Evolutionary conservation across 352 stramenopile species (phyloP).

Genomic region (Phytophthora europaea): DNA sequence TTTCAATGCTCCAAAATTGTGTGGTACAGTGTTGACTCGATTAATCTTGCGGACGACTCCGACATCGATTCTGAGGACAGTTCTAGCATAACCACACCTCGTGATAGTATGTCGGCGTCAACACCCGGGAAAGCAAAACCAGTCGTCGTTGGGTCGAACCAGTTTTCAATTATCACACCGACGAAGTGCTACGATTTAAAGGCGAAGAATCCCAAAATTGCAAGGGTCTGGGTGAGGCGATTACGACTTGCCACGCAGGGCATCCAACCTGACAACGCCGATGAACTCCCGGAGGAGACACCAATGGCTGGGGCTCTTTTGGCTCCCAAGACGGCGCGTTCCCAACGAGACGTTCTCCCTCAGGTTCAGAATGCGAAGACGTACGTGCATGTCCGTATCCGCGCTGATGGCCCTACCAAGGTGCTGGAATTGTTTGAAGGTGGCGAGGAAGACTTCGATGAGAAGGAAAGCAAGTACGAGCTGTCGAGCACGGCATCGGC

Average conservation of each 20-base stretch:
- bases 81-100: constrained; percentile 38
- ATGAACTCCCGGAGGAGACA: constrained; percentile 44
- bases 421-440: constrained; percentile 93
- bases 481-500: constrained; percentile 71
- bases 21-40: constrained; percentile 86
- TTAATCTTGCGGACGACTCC: constrained; percentile 76
- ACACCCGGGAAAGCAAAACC: constrained; percentile 32
- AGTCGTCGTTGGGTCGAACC: constrained; percentile 57
- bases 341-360: constrained; percentile 47
- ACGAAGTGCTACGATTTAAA: constrained; percentile 91
- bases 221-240: constrained; percentile 74
- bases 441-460: constrained; percentile 88
- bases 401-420: constrained; percentile 91
- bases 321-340: constrained; percentile 42
- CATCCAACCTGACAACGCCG: constrained; percentile 14
- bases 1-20: constrained; percentile 85
- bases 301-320: constrained; percentile 32
- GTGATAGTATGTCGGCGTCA: constrained; percentile 29
- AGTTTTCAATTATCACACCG: constrained; percentile 90
- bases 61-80: constrained; percentile 79
- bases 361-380: constrained; percentile 85
- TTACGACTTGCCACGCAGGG: constrained; percentile 73
- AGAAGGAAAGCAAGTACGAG: constrained; percentile 84
- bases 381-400: constrained; percentile 87
- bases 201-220: constrained; percentile 77